Percentiles rank a stretch among this genome's conserved stretches.
phyloP scores from a whole-genome alignment of 2,329 filamentous ascomycete genomes.

The Rutstroemia sp. region DNA sequence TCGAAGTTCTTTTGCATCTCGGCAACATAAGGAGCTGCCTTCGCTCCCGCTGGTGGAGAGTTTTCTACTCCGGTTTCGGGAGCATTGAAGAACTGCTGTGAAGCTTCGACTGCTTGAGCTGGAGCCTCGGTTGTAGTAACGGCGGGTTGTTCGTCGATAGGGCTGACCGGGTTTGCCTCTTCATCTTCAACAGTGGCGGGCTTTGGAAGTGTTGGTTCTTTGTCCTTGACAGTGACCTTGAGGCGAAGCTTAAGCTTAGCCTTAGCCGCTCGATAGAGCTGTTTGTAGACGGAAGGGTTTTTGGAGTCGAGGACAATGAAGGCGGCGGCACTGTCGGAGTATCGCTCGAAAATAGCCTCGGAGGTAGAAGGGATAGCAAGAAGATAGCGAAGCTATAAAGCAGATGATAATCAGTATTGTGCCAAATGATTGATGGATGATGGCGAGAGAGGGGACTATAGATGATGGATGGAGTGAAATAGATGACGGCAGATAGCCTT shows the following conservation, averaged over 20 bases:
- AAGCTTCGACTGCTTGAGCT: background rate
- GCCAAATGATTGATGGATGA: background rate
- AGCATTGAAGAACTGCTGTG: background rate
- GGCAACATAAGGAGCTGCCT: constrained; percentile 12
- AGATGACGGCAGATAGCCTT: constrained; percentile 13
- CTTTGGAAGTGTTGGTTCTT: constrained; percentile 27
- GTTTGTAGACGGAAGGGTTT: constrained; percentile 86
- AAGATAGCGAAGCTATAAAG: constrained; percentile 57
- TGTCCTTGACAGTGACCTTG: constrained; percentile 50
- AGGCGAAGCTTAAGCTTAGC: constrained; percentile 97
- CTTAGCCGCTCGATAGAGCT: constrained; percentile 92
- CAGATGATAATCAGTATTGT: constrained; percentile 21
- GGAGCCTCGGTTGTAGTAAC: constrained; percentile 5
- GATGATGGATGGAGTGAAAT: background rate
- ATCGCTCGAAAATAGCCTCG: constrained; percentile 73
- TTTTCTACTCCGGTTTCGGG: background rate
- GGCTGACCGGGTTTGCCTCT: constrained; percentile 21
- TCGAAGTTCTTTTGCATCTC: constrained; percentile 26
- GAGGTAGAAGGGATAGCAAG: constrained; percentile 58
- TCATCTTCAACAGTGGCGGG: constrained; percentile 45
- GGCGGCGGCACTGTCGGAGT: constrained; percentile 81
- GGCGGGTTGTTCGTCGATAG: constrained; percentile 12
- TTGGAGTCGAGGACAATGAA: constrained; percentile 73
- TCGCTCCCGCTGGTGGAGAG: background rate
- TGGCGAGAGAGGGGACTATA: background rate